A percentile compares a stretch with the other conserved stretches of the same genome.
Evolutionary conservation across 495 filamentous ascomycete species (phyloP).

Genomic region (Daldinia loculata): DNA sequence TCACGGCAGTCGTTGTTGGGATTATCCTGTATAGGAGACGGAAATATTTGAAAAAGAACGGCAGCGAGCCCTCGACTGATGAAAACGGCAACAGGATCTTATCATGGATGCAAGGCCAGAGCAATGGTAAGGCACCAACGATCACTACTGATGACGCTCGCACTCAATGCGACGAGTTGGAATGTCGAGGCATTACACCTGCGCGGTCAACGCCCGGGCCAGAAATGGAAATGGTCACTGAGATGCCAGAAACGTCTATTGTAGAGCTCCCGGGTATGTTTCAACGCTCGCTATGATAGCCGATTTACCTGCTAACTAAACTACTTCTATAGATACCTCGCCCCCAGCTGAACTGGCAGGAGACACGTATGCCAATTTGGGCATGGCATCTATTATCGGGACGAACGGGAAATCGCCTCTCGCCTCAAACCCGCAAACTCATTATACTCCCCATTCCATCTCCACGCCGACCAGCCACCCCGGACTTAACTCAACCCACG

Average conservation of each 20-base stretch:
- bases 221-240: conserved; percentile 34
- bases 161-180: conserved; percentile 42
- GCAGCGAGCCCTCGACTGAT: conserved; percentile 54
- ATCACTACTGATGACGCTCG: conserved; percentile 57
- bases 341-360: conserved; percentile 46
- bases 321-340: conserved; percentile 43
- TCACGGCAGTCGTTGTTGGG: conserved; percentile 61
- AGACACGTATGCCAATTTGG: neutral
- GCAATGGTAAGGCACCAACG: conserved; percentile 56
- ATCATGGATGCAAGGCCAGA: conserved; percentile 56
- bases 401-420: conserved; percentile 44
- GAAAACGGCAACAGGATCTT: conserved; percentile 51
- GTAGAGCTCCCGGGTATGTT: conserved; percentile 58
- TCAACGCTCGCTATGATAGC: neutral
- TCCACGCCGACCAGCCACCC: conserved; percentile 28
- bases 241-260: conserved; percentile 53
- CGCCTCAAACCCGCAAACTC: conserved; percentile 24
- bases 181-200: conserved; percentile 39
- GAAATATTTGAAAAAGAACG: conserved; percentile 47
- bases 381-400: conserved; percentile 30
- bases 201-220: conserved; percentile 15
- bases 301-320: conserved; percentile 18
- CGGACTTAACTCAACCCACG: conserved; percentile 22
- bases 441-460: conserved; percentile 7
- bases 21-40: conserved; percentile 66